These are phyloP conservation scores for Pseudisothecium myosuroides DNA, from an alignment of 225 moss, liverwort and hornwort species.

Conservation along the genomic window DNA sequence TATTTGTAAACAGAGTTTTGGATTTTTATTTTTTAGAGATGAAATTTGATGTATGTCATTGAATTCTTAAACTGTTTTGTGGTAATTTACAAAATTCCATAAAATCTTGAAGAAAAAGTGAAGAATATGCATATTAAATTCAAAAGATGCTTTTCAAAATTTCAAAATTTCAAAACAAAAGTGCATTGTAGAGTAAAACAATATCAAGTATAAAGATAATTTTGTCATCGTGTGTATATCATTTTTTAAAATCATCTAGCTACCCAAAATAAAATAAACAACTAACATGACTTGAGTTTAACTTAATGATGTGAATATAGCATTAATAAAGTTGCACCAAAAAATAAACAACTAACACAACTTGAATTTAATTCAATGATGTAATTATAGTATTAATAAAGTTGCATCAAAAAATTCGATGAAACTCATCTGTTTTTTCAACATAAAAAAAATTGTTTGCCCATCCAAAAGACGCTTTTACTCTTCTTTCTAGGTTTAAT, in stretches of 20 bases:
- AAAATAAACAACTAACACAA: too few relatives aligned
- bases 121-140: neutral
- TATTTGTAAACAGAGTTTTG: neutral
- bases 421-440: neutral
- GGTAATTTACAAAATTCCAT: neutral
- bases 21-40: neutral
- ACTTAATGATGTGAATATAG: too few relatives aligned
- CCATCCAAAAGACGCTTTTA: neutral
- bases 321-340: too few relatives aligned
- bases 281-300: too few relatives aligned
- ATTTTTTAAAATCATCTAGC: too few relatives aligned
- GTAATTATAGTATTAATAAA: neutral
- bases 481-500: accelerated
- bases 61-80: neutral
- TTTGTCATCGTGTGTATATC: too few relatives aligned
- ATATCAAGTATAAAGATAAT: neutral
- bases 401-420: neutral
- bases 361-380: neutral
- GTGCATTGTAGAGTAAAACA: neutral
- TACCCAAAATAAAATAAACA: too few relatives aligned
- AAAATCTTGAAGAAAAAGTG: neutral
- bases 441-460: neutral
- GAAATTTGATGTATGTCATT: neutral
- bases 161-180: neutral
- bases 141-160: neutral